Evolutionary conservation across 2,329 filamentous ascomycete genomes (phyloP), one percentile per base, ranked within the genome.

Genomic region (Neospermospora avenae): DNA sequence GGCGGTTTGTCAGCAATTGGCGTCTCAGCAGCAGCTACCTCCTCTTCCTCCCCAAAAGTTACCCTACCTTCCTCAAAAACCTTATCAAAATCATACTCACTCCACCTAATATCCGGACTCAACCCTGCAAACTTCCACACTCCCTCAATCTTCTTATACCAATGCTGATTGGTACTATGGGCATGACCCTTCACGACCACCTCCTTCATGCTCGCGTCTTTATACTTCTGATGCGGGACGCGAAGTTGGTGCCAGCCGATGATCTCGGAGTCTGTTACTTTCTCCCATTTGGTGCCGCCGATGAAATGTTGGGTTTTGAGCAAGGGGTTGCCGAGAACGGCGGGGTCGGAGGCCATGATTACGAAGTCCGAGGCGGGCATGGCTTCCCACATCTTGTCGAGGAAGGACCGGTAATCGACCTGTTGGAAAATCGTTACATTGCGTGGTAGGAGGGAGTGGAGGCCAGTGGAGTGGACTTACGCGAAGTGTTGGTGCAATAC

Each of bases 361-460:
- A 86, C 75, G 73, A 80, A 87, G 22, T 85, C 83, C 3, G 83
- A 78, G 0, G 82, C 81, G 1, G 82, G 78, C 82, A 87, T 85
- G 53, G 79, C 78, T 59, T 82, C 79, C 83, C 83, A 86, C 58
- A 82, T 71, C 71, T 83, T 82, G 72, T 83, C 77, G 52, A 84
- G 79, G 73, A 86, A 83, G 51, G 81, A 80, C 55, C 81, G 82
- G 80, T 91, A 91, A 78, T 91, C 89, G 68, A 91, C 81, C 80
- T 87, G 72, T 16, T 13, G 20, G 22, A 20, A 49, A 20, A 6
- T 22, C 44, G 10, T n/a, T 20, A 25, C 10, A 31, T n/a, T 6
- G 8, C 6, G 14, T 3, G 34, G n/a, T 4, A 7, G 28, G 10
- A 18, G 25, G 11, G 52, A 13, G 6, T 4, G 16, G 39, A 13